Percentiles rank a stretch among this genome's conserved stretches.
phyloP scores from a whole-genome alignment of 768 basidiomycete species.

The Phanerodontia chrysosporium region DNA sequence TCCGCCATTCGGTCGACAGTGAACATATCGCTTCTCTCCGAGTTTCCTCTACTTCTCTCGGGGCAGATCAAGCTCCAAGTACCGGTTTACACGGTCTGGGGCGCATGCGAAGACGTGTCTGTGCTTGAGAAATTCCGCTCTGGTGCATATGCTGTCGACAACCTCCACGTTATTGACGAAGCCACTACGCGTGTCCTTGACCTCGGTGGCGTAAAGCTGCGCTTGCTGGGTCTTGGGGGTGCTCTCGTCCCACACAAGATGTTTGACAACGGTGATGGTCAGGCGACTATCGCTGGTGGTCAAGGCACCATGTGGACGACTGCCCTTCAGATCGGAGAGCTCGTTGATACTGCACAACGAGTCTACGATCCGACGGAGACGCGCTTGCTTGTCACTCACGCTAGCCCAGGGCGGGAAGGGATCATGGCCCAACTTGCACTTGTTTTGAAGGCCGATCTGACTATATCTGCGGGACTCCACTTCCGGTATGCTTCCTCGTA shows the following conservation, averaged over 20 bases:
- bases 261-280: slow-evolving; percentile 92
- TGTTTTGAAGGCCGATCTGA: slow-evolving; percentile 90
- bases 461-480: slow-evolving; percentile 90
- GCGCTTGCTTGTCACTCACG: slow-evolving; percentile 88
- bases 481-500: slow-evolving; percentile 96
- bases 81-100: slow-evolving; percentile 96
- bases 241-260: slow-evolving; percentile 93
- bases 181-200: slow-evolving; percentile 91
- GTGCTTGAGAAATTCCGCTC: slow-evolving; percentile 91
- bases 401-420: slow-evolving; percentile 89
- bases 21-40: slow-evolving; percentile 79
- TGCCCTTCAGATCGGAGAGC: slow-evolving; percentile 93
- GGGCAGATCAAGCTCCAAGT: slow-evolving; percentile 89
- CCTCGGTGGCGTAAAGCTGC: slow-evolving; percentile 88
- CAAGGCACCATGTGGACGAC: slow-evolving; percentile 99
- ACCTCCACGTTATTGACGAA: slow-evolving; percentile 91
- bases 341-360: slow-evolving; percentile 94
- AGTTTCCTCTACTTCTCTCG: slow-evolving; percentile 89
- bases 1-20: slow-evolving; percentile 67
- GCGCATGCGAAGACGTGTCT: slow-evolving; percentile 93
- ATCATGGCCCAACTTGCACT: slow-evolving; percentile 87
- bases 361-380: slow-evolving; percentile 93
- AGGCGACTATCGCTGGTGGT: slow-evolving; percentile 95
- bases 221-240: slow-evolving; percentile 94
- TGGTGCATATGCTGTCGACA: slow-evolving; percentile 78